A percentile compares a stretch with the other conserved stretches of the same genome.
Evolutionary conservation across 257 asterid genomes (phyloP).

Genomic region (Nicotiana undulata): DNA sequence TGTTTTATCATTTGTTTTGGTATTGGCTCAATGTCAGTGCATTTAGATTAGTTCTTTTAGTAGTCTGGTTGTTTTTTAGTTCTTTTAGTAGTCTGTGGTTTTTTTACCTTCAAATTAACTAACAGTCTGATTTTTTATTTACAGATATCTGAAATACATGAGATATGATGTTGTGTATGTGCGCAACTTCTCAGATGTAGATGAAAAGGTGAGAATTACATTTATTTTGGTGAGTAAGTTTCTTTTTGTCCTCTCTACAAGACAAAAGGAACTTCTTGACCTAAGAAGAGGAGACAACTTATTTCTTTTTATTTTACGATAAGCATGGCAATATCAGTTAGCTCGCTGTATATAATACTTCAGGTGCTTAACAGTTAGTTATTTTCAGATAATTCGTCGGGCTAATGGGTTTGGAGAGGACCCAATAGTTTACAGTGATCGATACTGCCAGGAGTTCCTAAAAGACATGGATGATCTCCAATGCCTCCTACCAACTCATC

Average conservation of each 20-base stretch:
- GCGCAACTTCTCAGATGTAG: constrained; percentile 80
- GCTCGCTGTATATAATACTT: background rate
- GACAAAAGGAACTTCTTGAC: background rate
- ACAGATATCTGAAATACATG: constrained; percentile 59
- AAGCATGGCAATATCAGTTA: background rate
- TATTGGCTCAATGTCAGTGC: background rate
- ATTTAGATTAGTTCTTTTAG: background rate
- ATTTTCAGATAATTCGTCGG: constrained; percentile 61
- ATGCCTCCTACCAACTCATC: constrained; percentile 72
- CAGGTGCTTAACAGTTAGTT: background rate
- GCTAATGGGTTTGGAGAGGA: constrained; percentile 61
- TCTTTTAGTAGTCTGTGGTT: background rate
- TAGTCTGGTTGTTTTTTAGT: background rate
- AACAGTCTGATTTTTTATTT: background rate
- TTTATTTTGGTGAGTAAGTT: constrained; percentile 10
- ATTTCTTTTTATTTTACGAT: background rate
- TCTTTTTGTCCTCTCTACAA: background rate
- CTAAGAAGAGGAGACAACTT: background rate
- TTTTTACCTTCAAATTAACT: background rate
- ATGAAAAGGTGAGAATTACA: constrained; percentile 45
- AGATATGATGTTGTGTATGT: constrained; percentile 76
- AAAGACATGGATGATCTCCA: constrained; percentile 72
- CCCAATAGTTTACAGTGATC: constrained; percentile 47
- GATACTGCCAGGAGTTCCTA: constrained; percentile 67
- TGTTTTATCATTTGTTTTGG: background rate